Evolutionary conservation across 2,329 filamentous ascomycete genomes (phyloP).

Genomic region (Colletotrichum tanaceti): DNA sequence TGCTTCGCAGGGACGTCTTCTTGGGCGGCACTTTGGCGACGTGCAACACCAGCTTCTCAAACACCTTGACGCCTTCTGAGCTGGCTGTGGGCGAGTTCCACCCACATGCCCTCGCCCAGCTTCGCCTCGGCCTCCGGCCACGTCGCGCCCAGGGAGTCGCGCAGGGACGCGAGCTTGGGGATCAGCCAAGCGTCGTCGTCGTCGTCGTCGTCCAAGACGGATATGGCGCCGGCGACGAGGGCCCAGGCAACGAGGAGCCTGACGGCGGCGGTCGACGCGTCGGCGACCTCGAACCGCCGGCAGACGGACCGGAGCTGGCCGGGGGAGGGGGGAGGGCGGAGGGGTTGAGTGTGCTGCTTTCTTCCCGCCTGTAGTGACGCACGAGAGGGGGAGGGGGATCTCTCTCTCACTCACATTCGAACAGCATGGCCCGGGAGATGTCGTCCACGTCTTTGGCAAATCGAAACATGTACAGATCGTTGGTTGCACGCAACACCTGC

Average conservation of each 20-base stretch:
- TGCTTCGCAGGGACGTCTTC: too few relatives aligned
- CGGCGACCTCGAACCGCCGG: constrained; percentile 4
- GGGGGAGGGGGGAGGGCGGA: too few relatives aligned
- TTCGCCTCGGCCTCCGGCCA: constrained; percentile 44
- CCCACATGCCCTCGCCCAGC: constrained; percentile 45
- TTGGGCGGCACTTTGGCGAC: constrained; percentile 6
- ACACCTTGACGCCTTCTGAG: constrained; percentile 36
- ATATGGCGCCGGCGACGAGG: constrained; percentile 44
- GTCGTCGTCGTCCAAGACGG: constrained; percentile 38
- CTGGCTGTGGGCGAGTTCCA: constrained; percentile 46
- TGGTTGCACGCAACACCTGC: background rate
- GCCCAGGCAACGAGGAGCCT: constrained; percentile 44
- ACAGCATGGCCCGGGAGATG: constrained; percentile 17
- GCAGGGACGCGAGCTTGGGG: constrained; percentile 39
- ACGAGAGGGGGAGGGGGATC: too few relatives aligned
- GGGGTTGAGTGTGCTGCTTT: too few relatives aligned
- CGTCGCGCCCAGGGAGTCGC: constrained; percentile 14
- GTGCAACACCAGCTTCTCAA: constrained; percentile 27
- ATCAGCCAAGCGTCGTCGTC: constrained; percentile 44
- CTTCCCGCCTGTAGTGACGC: background rate
- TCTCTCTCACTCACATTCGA: constrained; percentile 34
- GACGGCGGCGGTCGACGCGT: constrained; percentile 31
- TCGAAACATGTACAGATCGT: constrained; percentile 46
- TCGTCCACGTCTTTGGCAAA: constrained; percentile 37
- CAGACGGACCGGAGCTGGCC: background rate